phyloP scores from a whole-genome alignment of 2,329 filamentous ascomycete species.

The Aspergillus sp. region DNA sequence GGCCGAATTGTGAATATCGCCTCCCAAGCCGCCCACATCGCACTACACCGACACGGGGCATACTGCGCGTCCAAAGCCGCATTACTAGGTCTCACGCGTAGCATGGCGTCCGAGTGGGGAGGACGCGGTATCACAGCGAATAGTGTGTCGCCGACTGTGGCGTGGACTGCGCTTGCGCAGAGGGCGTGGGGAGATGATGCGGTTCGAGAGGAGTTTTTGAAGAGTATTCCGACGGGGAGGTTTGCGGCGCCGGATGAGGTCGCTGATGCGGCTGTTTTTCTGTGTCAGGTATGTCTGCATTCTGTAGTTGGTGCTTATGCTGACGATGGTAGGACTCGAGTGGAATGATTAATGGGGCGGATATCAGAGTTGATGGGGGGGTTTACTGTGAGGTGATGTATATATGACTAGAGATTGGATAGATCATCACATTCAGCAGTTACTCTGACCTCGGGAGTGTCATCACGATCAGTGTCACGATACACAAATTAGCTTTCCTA shows the following conservation, averaged over 20 bases:
- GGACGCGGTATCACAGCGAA: slow-evolving; percentile 43
- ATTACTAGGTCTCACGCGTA: slow-evolving; percentile 39
- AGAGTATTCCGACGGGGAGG: slow-evolving; percentile 34
- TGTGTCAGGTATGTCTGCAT: slow-evolving; percentile 29
- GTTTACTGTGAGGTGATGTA: slow-evolving; percentile 29
- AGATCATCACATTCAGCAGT: too few relatives aligned
- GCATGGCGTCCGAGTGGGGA: slow-evolving; percentile 46
- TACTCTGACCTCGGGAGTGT: too few relatives aligned
- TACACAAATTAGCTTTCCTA: too few relatives aligned
- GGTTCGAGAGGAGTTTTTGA: slow-evolving; percentile 32
- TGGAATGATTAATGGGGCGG: slow-evolving; percentile 38
- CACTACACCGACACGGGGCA: slow-evolving; percentile 41
- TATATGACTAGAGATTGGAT: too few relatives aligned
- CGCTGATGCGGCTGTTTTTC: slow-evolving; percentile 34
- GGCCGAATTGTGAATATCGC: slow-evolving; percentile 45
- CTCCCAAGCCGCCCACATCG: slow-evolving; percentile 44
- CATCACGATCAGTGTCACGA: too few relatives aligned
- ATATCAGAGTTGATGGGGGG: slow-evolving; percentile 37
- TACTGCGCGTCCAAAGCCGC: slow-evolving; percentile 48
- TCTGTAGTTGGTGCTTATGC: background rate
- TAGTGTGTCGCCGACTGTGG: slow-evolving; percentile 42
- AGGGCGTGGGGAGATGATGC: slow-evolving; percentile 36
- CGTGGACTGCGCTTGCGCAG: slow-evolving; percentile 43
- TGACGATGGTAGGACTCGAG: slow-evolving; percentile 27
- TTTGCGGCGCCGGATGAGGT: slow-evolving; percentile 37